A percentile compares a stretch with the other conserved stretches of the same genome.
Conservation (phyloP, 305 asterid genomes). For the Fraxinus dipetala region DNA sequence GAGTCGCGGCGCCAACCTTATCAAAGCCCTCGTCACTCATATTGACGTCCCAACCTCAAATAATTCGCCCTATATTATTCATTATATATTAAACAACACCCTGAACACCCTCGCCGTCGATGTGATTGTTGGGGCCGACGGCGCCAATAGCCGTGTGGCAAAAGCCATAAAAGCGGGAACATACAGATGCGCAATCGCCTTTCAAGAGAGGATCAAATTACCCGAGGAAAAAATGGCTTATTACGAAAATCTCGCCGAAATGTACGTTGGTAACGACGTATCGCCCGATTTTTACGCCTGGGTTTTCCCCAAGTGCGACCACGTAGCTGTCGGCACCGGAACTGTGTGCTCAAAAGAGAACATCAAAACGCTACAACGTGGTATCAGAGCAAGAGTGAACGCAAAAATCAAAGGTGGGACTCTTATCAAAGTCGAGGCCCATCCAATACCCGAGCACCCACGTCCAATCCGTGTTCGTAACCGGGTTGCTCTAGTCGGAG, state of each 20-base stretch:
- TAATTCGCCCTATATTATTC: constrained; percentile 52
- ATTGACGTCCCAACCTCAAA: constrained; percentile 47
- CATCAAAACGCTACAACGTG: constrained; percentile 55
- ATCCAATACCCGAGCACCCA: constrained; percentile 82
- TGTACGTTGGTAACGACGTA: constrained; percentile 76
- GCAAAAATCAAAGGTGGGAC: constrained; percentile 54
- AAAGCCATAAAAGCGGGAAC: constrained; percentile 67
- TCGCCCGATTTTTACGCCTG: constrained; percentile 82
- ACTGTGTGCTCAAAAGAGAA: constrained; percentile 45
- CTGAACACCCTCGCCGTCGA: constrained; percentile 53
- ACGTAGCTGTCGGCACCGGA: constrained; percentile 84
- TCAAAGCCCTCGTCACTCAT: constrained; percentile 60
- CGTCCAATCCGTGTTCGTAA: constrained; percentile 59
- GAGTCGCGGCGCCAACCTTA: constrained; percentile 55
- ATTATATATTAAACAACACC: constrained; percentile 44
- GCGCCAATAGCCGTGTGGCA: constrained; percentile 78
- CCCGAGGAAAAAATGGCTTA: constrained; percentile 68
- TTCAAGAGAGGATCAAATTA: constrained; percentile 61
- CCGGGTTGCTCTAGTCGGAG: constrained; percentile 69
- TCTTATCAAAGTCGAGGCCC: constrained; percentile 66
- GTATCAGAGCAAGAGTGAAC: constrained; percentile 43
- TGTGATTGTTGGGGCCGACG: constrained; percentile 73
- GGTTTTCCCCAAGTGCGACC: constrained; percentile 86
- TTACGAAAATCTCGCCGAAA: constrained; percentile 72
- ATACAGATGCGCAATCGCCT: constrained; percentile 70